Evolutionary conservation across 2,329 filamentous ascomycete species (phyloP).

Genomic region (Colletotrichum trifolii): DNA sequence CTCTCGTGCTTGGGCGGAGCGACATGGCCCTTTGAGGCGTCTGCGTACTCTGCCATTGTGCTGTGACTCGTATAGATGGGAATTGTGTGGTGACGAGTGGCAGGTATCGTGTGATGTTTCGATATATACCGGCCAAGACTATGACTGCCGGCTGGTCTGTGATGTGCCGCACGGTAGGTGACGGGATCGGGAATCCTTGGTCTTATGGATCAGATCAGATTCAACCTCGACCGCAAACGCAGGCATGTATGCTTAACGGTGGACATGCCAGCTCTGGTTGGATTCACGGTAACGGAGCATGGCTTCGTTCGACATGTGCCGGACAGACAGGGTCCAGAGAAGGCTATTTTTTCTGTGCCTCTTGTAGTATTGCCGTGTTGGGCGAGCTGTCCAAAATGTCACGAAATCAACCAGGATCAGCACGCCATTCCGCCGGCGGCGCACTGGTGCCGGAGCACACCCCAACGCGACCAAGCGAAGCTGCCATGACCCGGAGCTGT

Average conservation of each 20-base stretch:
- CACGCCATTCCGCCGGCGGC: slow-evolving; percentile 34
- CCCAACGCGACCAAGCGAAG: neutral
- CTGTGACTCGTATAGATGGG: no score
- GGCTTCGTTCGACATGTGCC: slow-evolving; percentile 12
- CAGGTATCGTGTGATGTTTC: no score
- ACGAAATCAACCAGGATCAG: slow-evolving; percentile 33
- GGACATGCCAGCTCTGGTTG: neutral
- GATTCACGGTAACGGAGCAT: neutral
- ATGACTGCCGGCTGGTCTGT: neutral
- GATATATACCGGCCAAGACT: neutral
- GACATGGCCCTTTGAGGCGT: slow-evolving; percentile 12
- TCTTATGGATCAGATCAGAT: slow-evolving; percentile 22
- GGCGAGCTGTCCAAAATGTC: slow-evolving; percentile 2
- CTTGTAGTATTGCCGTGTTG: neutral
- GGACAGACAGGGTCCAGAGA: slow-evolving; percentile 26
- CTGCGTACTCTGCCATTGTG: slow-evolving; percentile 18
- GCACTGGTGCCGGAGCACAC: slow-evolving; percentile 20
- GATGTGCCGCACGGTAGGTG: neutral
- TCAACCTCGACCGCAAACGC: neutral
- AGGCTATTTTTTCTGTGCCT: slow-evolving; percentile 11
- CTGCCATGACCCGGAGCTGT: neutral
- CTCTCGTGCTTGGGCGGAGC: slow-evolving; percentile 44
- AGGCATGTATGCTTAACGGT: slow-evolving; percentile 19
- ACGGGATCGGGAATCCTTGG: slow-evolving; percentile 16
- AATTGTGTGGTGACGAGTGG: neutral